Evolutionary conservation across 805 yeast species (phyloP), one percentile per base, ranked within the genome.

Genomic region (Komagataella pseudopastoris): DNA sequence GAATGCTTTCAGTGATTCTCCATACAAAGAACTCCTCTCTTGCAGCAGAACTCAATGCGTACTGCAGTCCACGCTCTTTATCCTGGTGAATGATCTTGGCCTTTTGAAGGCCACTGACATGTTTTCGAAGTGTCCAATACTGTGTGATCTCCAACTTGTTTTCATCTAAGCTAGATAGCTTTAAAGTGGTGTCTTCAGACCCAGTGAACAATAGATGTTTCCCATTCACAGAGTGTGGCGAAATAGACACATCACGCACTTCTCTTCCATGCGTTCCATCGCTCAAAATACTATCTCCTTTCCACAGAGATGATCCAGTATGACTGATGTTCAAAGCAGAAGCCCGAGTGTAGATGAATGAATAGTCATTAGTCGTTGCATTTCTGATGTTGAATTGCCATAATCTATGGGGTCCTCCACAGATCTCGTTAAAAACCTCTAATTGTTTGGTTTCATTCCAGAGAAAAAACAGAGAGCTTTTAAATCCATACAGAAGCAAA

Each of bases 211-310:
- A 60, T 3, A 85, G 58, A 17, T 65, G 63, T 45, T 20, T 16
- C 5, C 39, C n/a, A 14, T 30, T 30, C 23, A 45, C 23, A 6
- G 67, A 66, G 0, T 66, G 66, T 0, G 75, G 66, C 6, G 77
- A 71, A n/a, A 83, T 71, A 1, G 85, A 74, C 14, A 90, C 70
- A 52, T 81, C 86, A 57, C 99, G 73, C 5, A 91, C 78, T 64
- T 93, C 99, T 55, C 98, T 75, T 0, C 99, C 99, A 64, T 93
- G 98, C 1, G 88, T 74, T 0, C 97, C 96, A 7, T 72, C 67
- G 43, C 69, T 69, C 23, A 83, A 59, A 6, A 71, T 54, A 22
- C 64, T 61, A 57, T 53, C 54, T 45, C 52, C 48, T 23, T 47
- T 20, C 44, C 51, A 45, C 23, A 49, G 17, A 4, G 58, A 49